Base-by-base conservation (phyloP, 2,329 filamentous ascomycete species). In the Colletotrichum endophyticum region DNA sequence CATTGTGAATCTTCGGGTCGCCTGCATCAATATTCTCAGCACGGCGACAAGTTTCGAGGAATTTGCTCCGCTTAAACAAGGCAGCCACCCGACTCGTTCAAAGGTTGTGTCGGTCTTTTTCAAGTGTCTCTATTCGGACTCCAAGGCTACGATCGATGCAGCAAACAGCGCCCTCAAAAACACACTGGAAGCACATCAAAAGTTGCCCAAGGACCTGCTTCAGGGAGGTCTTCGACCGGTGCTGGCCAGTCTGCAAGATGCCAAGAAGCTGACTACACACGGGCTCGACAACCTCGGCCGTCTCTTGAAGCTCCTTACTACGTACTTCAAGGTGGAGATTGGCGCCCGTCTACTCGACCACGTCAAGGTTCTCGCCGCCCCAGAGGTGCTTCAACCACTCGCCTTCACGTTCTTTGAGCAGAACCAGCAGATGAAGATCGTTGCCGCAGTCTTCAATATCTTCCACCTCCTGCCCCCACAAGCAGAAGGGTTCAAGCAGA, bases 321-420 rank as follows among this genome's bases (percentile, higher is more conserved):
- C 97, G 76, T 99, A 99, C 84, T 99, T 99, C 86, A 99, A 99
- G 85, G 96, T 99, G 1, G 97, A 99, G 83, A 99, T 99, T 70
- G 98, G 97, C 8, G 92, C 95, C 27, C 92, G 97, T 28, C 87
- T 99, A n/a, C 89, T 99, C 12, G 96, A 99, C 78, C 97, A 99
- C 81, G 94, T 98, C 85, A 96, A 96, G 82, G 92, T 94, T 13
- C 96, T 99, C 78, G 96, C 96, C 2, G 96, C 98, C 75, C 91
- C 95, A 4, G 90, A 89, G 68, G 91, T 92, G 16, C 87, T 99
- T 79, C 96, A 99, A 83, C 95, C 96, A 81, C 95, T 97, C 3
- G 98, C 96, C 0, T 99, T 99, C 84, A 96, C 94, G 2, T 93
- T 98, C 79, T 95, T 99, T 75, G 98, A 99, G 84, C 96, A 99